These are phyloP conservation scores for Penicillium expansum DNA, from an alignment of 2,329 filamentous ascomycete genomes.

Conservation along the genomic window DNA sequence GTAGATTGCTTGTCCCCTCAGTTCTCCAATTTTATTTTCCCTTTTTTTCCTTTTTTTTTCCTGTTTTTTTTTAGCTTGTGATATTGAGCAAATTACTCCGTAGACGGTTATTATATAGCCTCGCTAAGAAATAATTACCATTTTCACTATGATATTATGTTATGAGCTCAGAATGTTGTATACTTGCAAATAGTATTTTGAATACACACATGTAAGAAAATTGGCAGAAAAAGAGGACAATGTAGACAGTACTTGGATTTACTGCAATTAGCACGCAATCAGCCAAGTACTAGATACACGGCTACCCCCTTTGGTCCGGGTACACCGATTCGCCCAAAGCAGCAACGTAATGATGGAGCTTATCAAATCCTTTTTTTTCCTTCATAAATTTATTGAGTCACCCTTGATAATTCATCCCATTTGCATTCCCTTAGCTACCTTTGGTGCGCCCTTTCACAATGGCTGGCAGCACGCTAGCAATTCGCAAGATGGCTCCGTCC, in stretches of 20 bases:
- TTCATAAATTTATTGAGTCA: conserved; percentile 7
- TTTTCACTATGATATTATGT: background rate
- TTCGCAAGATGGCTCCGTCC: conserved; percentile 32
- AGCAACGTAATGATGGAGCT: conserved; percentile 21
- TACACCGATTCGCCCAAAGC: conserved; percentile 41
- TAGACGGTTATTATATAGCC: background rate
- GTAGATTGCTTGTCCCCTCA: conserved; percentile 16
- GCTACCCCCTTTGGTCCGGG: conserved; percentile 7
- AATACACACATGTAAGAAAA: background rate
- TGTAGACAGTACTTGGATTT: conserved; percentile 3
- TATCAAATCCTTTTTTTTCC: conserved; percentile 22
- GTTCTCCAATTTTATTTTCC: conserved; percentile 19
- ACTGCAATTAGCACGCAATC: conserved; percentile 1
- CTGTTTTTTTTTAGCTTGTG: background rate
- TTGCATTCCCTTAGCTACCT: conserved; percentile 12
- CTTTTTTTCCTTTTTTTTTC: background rate
- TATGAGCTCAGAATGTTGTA: too few species aligned
- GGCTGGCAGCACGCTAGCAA: conserved; percentile 37
- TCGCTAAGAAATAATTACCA: background rate
- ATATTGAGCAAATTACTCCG: background rate
- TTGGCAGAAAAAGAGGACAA: background rate
- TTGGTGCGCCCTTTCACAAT: conserved; percentile 31
- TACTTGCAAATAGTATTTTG: too few species aligned
- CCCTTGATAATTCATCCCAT: conserved; percentile 10
- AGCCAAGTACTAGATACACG: conserved; percentile 6